Evolutionary conservation across 768 basidiomycete species (phyloP).

Genomic region (Gautieria morchelliformis): DNA sequence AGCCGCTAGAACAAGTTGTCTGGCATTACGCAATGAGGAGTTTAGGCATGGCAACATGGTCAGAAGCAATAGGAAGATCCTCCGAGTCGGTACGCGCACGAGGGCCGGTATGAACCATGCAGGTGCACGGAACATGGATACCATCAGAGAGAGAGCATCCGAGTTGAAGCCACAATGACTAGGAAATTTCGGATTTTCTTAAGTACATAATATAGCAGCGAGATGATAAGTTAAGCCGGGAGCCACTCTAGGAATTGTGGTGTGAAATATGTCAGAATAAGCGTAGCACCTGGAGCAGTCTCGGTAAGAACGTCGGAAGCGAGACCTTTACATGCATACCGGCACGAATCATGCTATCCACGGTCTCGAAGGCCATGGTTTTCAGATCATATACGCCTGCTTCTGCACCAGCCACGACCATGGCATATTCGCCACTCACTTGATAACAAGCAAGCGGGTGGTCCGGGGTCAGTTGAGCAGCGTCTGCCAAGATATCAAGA

Average conservation of each 20-base stretch:
- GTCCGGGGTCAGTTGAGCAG: conserved; percentile 67
- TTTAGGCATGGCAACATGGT: too few relatives aligned
- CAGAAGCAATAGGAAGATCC: too few relatives aligned
- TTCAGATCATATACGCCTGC: conserved; percentile 91
- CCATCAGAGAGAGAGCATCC: too few relatives aligned
- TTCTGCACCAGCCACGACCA: conserved; percentile 88
- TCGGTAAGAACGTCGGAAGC: conserved; percentile 1
- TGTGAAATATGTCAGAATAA: conserved; percentile 93
- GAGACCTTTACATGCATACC: conserved; percentile 38
- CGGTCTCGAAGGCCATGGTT: conserved; percentile 90
- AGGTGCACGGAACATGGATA: too few relatives aligned
- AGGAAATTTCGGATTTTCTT: too few relatives aligned
- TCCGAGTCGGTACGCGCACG: too few relatives aligned
- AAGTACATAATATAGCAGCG: background rate
- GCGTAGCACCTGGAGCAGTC: conserved; percentile 55
- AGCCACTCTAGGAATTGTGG: conserved; percentile 93
- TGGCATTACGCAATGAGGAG: too few relatives aligned
- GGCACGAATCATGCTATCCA: conserved; percentile 86
- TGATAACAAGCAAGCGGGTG: conserved; percentile 96
- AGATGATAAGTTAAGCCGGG: conserved; percentile 7
- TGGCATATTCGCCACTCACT: conserved; percentile 96
- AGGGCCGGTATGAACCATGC: too few relatives aligned
- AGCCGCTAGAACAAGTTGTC: too few relatives aligned
- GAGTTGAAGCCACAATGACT: too few relatives aligned
- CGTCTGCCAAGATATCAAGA: conserved; percentile 91